Evolutionary conservation across 306 rosid genomes (phyloP), one percentile per base, ranked within the genome.

Genomic region (Prunus kanzakura): DNA sequence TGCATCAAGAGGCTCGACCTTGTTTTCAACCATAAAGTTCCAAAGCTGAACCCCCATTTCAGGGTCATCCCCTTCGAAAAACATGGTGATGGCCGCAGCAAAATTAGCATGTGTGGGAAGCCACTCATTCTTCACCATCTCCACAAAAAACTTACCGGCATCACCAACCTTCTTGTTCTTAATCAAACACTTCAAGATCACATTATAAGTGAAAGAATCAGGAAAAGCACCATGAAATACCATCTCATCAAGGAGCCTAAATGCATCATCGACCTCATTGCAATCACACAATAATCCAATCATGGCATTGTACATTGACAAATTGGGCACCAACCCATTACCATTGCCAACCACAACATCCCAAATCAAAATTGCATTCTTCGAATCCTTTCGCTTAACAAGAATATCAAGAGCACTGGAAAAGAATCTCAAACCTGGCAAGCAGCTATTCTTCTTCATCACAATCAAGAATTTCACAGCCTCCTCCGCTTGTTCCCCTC

Each of bases 71-170:
- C 90, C 82, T 63, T 85, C 73, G 11, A 86, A 92, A 45, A 92
- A 67, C 93, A 92, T 82, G 15, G 74, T 43, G 25, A 89, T 89
- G 77, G 93, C 93, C 1, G 78, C 83, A 43, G 88, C 78, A 25
- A 85, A 88, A 67, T 85, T 89, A 38, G 91, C 52, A 75, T 76
- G 56, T 0, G 87, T 82, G 0, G 91, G 95, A 2, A 79, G 83
- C 23, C 79, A 84, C 84, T 92, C 97, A 54, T 89, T 88, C 87
- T 88, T 92, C 77, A 86, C 61, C 93, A 92, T 92, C 89, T 92
- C 95, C 12, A 35, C 22, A 56, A 88, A 92, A 72, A 89, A 89
- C 51, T 76, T 86, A 22, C 84, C 76, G 0, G 84, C 78, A 73
- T 85, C 82, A 0, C 76, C 54, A 54, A 74, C 93, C 78, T 65